A percentile compares a stretch with the other conserved stretches of the same genome.
Evolutionary conservation across 1,284 basidiomycete genomes (phyloP).

Genomic region (Wolfiporia cocos): DNA sequence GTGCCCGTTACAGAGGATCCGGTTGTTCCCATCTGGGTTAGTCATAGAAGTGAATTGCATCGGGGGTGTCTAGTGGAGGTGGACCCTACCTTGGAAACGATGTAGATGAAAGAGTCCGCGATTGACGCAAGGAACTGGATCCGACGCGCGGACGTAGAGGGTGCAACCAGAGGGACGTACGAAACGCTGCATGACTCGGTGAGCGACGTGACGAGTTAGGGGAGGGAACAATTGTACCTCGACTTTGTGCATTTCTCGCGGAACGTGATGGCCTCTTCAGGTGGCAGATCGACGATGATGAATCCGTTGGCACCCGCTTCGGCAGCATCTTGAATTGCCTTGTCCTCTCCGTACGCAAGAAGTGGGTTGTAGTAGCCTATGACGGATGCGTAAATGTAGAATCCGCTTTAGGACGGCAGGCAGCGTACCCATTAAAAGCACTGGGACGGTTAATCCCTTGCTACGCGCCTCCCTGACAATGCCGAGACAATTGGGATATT

Average conservation of each 20-base stretch:
- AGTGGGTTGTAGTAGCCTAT: constrained; percentile 96
- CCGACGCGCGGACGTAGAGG: constrained; percentile 83
- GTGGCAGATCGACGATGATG: constrained; percentile 96
- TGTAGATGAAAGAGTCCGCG: constrained; percentile 97
- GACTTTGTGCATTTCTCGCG: constrained; percentile 79
- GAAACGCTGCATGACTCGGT: constrained; percentile 58
- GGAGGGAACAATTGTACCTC: constrained; percentile 51
- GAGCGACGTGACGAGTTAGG: no score
- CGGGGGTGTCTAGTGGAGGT: no score
- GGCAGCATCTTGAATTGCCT: constrained; percentile 83
- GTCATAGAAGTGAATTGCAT: background rate
- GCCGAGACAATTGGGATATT: constrained; percentile 71
- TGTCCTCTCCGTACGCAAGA: constrained; percentile 92
- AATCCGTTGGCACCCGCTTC: constrained; percentile 95
- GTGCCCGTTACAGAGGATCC: constrained; percentile 77
- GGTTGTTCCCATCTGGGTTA: constrained; percentile 88
- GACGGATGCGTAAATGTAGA: background rate
- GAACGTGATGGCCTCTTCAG: constrained; percentile 93
- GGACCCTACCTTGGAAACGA: constrained; percentile 85
- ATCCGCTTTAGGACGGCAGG: background rate
- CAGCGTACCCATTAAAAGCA: constrained; percentile 86
- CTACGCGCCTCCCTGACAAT: constrained; percentile 77
- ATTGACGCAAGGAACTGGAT: constrained; percentile 90
- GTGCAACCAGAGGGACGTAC: constrained; percentile 96
- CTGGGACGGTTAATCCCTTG: constrained; percentile 80